phyloP scores from a whole-genome alignment of 257 asterid species.

The Solanum dulcamara region DNA sequence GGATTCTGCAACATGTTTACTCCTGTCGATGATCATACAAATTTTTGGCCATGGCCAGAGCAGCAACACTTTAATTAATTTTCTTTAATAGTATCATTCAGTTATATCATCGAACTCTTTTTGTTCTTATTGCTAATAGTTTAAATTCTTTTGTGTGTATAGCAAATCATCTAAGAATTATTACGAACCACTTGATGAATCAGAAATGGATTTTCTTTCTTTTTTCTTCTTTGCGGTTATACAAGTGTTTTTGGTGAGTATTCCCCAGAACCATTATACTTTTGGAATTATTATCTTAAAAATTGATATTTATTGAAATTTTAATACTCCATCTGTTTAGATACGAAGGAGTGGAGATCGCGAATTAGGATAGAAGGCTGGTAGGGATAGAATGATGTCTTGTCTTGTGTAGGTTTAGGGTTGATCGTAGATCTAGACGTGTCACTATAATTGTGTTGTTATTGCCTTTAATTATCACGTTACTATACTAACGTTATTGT shows the following conservation, averaged over 20 bases:
- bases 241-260: background rate
- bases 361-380: too few species aligned
- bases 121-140: background rate
- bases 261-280: background rate
- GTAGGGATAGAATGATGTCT: too few species aligned
- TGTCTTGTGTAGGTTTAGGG: too few species aligned
- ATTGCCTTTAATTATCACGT: too few species aligned
- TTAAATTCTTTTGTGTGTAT: background rate
- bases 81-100: background rate
- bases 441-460: too few species aligned
- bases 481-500: too few species aligned
- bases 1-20: conserved; percentile 48
- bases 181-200: background rate
- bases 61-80: conserved; percentile 32
- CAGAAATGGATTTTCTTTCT: background rate
- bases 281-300: background rate
- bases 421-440: too few species aligned
- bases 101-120: background rate
- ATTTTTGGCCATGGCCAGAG: conserved; percentile 72
- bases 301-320: background rate
- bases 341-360: too few species aligned
- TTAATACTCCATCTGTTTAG: too few species aligned
- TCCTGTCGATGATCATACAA: conserved; percentile 48
- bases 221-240: background rate
- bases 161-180: background rate